phyloP scores from a whole-genome alignment of 2,329 filamentous ascomycete genomes.

The Aspergillus udagawae region DNA sequence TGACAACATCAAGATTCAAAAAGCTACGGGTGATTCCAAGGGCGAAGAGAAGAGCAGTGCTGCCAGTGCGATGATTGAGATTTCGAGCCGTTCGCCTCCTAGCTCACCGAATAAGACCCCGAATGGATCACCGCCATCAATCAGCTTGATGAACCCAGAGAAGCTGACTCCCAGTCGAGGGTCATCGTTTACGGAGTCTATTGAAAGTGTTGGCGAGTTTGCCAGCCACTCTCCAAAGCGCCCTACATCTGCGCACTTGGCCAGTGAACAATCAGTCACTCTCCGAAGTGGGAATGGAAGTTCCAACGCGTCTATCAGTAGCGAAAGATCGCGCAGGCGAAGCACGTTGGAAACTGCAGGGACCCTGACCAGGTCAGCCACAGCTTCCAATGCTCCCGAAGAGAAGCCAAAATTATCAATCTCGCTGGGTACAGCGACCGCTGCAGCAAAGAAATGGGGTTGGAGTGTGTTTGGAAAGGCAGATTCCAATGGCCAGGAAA shows the following conservation, averaged over 20 bases:
- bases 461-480: conserved; percentile 47
- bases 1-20: conserved; percentile 63
- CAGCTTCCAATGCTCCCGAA: conserved; percentile 22
- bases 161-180: conserved; percentile 41
- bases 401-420: conserved; percentile 39
- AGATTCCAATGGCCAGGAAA: conserved; percentile 41
- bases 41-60: conserved; percentile 58
- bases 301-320: conserved; percentile 24
- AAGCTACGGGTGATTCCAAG: conserved; percentile 54
- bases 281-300: conserved; percentile 18
- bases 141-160: conserved; percentile 31
- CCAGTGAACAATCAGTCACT: conserved; percentile 19
- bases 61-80: conserved; percentile 61
- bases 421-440: conserved; percentile 49
- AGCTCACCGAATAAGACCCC: conserved; percentile 50
- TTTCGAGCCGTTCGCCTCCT: conserved; percentile 61
- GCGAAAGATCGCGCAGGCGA: conserved; percentile 25
- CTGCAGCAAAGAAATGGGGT: conserved; percentile 59
- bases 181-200: conserved; percentile 50
- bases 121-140: conserved; percentile 40
- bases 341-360: conserved; percentile 32
- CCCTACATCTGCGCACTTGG: conserved; percentile 26
- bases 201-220: conserved; percentile 21
- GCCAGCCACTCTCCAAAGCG: conserved; percentile 19
- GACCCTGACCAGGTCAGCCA: conserved; percentile 23